Base-by-base conservation (phyloP, 768 basidiomycete species). In the Daedalea quercina region DNA sequence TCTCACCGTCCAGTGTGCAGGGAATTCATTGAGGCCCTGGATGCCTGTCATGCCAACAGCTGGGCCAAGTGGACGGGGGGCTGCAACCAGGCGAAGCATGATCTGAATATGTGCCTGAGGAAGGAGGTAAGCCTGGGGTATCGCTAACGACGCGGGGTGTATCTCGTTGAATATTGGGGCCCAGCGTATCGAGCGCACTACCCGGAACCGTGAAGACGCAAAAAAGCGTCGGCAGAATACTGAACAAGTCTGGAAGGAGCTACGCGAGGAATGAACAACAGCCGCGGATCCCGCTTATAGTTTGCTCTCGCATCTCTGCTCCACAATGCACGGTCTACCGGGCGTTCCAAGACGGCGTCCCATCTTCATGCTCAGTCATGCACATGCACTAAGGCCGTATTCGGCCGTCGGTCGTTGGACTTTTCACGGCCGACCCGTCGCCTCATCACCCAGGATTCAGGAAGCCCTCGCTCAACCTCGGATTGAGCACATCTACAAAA, bases 11-110 rank as follows among this genome's bases (percentile, higher is more conserved):
- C 44, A 90, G 88, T 73, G 34, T 90, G 88, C 73, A 78, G 73
- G 62, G 86, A 88, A 17, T 84, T 90, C 63, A 87, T 90, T 51
- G 70, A 88, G 57, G 88, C 88, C 1, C 80, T 90, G 23, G 78
- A 89, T 47, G 70, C 76, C 44, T 90, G 88, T 62, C 88, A 90
- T 62, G 64, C 71, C 19, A 77, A 72, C 60, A 73, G 65, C 51
- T 87, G 84, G 84, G 75, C 76, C 23, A 79, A 80, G 56, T 75
- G 85, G 55, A 78, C 81, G 1, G 88, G 87, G 20, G 77, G 74
- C 17, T 90, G 88, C 65, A 90, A 90, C 61, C 69, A 63, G 53
- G 73, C 76, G 48, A 90, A 90, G 69, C 71, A 80, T 51, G 76
- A 80, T 43, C 71, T 90, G 59, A 87, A 86, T 61, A 69, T 72